Base-by-base conservation (phyloP, 2,329 filamentous ascomycete species). In the Colletotrichum incanum region DNA sequence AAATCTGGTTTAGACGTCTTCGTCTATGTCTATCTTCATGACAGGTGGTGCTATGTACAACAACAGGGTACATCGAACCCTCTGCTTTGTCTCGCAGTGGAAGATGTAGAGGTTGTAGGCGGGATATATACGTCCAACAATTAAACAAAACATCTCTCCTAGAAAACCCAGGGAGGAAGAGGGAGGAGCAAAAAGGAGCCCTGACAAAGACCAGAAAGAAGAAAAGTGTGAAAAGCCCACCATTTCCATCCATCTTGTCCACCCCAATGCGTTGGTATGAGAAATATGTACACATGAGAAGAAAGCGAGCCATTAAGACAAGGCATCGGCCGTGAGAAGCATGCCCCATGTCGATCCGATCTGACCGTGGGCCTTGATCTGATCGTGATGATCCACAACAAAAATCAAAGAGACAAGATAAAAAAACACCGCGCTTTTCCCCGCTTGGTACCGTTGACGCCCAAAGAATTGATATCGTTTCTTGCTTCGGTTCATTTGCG, bases 211-310 rank as follows among this genome's bases (percentile, higher is more conserved):
- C 31, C 39, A 37, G 18, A 23, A 31, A 41, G 43, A 26, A 18
- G 37, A 55, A 37, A 41, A 18, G 39, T n/a, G 41, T 20, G 26
- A 12, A 60, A 37, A 26, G n/a, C 26, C 45, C 41, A 70, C 55
- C 55, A 43, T 49, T 23, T 43, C 45, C 58, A 37, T 49, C 34
- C 52, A 37, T 55, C 52, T 16, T 39, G 59, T 58, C 59, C 45
- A 28, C 39, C 54, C 18, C 65, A 31, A 65, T 16, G 49, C 34
- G 67, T 73, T 65, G 71, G 56, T 67, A 50, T 60, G 59, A 55
- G 60, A 72, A 72, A 72, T 72, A 73, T 73, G 59, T 73, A 73
- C 72, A 71, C 41, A 52, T 52, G 59, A 73, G 59, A 71, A 68
- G 50, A 56, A 63, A 64, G 39, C 37, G 31, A 69, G 65, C 65